These are phyloP conservation scores for Nidula microcarpa DNA, from an alignment of 768 basidiomycete genomes.

Conservation along the genomic window DNA sequence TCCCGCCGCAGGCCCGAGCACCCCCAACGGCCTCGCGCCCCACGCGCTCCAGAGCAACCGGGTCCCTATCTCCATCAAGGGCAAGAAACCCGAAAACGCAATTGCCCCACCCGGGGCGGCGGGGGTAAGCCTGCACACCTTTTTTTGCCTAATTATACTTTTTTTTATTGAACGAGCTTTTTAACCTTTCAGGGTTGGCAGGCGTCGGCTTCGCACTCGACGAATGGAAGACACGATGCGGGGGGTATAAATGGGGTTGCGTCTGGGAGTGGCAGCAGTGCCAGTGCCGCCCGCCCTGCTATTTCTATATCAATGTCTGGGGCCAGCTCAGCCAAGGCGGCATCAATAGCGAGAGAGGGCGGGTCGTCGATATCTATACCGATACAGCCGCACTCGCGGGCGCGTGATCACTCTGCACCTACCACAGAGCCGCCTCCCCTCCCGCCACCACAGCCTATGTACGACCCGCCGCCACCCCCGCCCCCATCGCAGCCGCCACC, in stretches of 20 bases:
- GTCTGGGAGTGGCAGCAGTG: conserved; percentile 11
- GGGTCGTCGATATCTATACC: conserved; percentile 18
- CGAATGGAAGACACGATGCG: conserved; percentile 19
- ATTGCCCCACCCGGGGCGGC: conserved; percentile 5
- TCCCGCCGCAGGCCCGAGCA: conserved; percentile 11
- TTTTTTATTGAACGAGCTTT: background rate
- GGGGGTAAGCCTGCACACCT: conserved; percentile 14
- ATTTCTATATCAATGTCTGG: conserved; percentile 20
- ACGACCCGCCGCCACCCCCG: conserved; percentile 19
- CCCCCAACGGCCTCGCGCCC: conserved; percentile 15
- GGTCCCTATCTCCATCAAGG: conserved; percentile 33
- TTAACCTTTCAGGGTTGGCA: conserved; percentile 18
- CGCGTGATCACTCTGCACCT: conserved; percentile 13
- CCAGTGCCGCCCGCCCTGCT: conserved; percentile 14
- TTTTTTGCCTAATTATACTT: conserved; percentile 8
- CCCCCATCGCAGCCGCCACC: conserved; percentile 21
- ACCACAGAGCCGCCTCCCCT: conserved; percentile 19
- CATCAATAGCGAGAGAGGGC: conserved; percentile 19
- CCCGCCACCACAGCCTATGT: conserved; percentile 19
- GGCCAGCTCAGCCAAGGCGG: conserved; percentile 5
- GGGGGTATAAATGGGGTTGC: conserved; percentile 12
- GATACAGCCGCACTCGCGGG: conserved; percentile 14
- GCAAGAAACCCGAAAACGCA: conserved; percentile 26
- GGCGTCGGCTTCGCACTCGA: conserved; percentile 17
- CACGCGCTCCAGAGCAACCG: conserved; percentile 24